These are phyloP conservation scores for Candida yuanshanica DNA, from an alignment of 805 yeast species.

Conservation along the genomic window DNA sequence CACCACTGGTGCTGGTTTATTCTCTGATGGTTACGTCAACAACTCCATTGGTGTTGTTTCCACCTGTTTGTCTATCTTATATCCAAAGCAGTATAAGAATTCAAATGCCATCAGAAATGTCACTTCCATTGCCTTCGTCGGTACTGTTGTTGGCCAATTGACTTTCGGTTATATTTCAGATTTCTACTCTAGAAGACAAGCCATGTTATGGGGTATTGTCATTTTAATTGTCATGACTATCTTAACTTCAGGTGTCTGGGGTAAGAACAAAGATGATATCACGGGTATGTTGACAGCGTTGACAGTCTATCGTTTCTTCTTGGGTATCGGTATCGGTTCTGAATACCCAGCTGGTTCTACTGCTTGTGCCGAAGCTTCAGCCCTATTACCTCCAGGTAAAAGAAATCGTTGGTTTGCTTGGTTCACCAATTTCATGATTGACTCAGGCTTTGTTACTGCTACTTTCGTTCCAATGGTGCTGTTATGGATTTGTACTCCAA, in stretches of 20 bases:
- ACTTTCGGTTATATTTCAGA: conserved; percentile 79
- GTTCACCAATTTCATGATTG: conserved; percentile 89
- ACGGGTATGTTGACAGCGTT: conserved; percentile 79
- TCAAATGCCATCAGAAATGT: conserved; percentile 76
- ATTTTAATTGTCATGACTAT: conserved; percentile 75
- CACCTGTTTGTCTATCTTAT: conserved; percentile 60
- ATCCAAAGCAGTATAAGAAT: conserved; percentile 53
- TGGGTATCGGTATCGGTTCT: conserved; percentile 91
- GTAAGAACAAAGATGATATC: conserved; percentile 36
- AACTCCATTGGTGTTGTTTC: conserved; percentile 76
- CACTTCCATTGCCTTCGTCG: conserved; percentile 84
- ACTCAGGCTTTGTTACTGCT: conserved; percentile 75
- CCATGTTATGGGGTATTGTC: conserved; percentile 74
- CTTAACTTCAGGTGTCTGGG: conserved; percentile 85
- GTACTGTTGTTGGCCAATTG: conserved; percentile 85
- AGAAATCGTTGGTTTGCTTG: conserved; percentile 86
- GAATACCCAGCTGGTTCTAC: conserved; percentile 94
- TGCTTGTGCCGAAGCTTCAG: conserved; percentile 88
- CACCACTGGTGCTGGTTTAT: conserved; percentile 88
- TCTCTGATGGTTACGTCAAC: conserved; percentile 90
- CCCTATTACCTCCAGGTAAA: conserved; percentile 67
- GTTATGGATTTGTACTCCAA: conserved; percentile 71
- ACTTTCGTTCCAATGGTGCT: conserved; percentile 83
- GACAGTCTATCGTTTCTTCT: conserved; percentile 77
- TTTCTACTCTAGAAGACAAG: conserved; percentile 70